These are phyloP conservation scores for Suhomyces anneliseae DNA, from an alignment of 1,139 yeast genomes.

Conservation along the genomic window DNA sequence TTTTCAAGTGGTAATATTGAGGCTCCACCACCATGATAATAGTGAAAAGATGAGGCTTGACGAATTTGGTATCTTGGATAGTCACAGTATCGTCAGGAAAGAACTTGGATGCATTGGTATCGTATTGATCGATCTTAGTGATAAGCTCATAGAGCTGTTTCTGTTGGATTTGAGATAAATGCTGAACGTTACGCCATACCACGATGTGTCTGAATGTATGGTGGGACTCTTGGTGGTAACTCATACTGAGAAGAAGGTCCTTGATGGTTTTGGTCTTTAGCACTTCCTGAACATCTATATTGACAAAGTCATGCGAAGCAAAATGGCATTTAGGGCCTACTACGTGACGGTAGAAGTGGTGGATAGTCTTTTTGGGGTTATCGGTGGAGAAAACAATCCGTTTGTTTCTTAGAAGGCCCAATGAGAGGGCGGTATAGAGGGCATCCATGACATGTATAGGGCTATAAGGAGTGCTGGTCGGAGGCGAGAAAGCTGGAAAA, in stretches of 20 bases:
- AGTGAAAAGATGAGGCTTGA: slow-evolving; percentile 24
- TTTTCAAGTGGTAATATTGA: slow-evolving; percentile 14
- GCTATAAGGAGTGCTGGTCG: background rate
- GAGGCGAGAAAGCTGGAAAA: background rate
- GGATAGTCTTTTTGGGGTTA: background rate
- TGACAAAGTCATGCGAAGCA: slow-evolving; percentile 13
- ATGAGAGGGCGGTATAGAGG: slow-evolving; percentile 26
- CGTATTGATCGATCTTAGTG: slow-evolving; percentile 33
- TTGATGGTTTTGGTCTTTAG: slow-evolving; percentile 6
- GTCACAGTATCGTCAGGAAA: slow-evolving; percentile 8
- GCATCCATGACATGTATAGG: slow-evolving; percentile 21
- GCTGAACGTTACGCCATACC: slow-evolving; percentile 29
- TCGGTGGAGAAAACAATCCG: slow-evolving; percentile 21
- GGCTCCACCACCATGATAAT: slow-evolving; percentile 27
- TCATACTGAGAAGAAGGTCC: slow-evolving; percentile 10
- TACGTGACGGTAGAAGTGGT: slow-evolving; percentile 4
- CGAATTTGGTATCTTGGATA: slow-evolving; percentile 16
- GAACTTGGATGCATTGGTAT: slow-evolving; percentile 23
- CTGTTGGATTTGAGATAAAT: slow-evolving; percentile 20
- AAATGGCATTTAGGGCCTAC: slow-evolving; percentile 9
- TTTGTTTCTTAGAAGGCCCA: slow-evolving; percentile 23
- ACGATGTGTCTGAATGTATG: slow-evolving; percentile 18
- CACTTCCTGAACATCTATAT: slow-evolving; percentile 19
- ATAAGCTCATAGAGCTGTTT: slow-evolving; percentile 28
- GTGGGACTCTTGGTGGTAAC: slow-evolving; percentile 2